Conservation (phyloP, 2,329 filamentous ascomycete genomes). For the Meredithiella fracta region DNA sequence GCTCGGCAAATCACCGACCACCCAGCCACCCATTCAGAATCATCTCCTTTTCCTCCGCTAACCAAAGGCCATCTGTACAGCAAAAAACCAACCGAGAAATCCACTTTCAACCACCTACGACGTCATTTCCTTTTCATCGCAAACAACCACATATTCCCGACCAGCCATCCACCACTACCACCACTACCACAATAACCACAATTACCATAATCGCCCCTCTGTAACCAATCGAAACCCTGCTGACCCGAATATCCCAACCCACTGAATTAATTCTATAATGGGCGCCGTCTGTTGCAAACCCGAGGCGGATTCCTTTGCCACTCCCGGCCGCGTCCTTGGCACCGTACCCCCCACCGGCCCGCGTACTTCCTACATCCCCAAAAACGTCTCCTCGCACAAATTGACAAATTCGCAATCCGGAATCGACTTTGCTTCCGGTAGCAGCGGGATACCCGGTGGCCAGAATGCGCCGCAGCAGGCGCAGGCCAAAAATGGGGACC, state of each 20-base stretch:
- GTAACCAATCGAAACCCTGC: background rate
- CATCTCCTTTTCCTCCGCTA: background rate
- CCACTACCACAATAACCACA: background rate
- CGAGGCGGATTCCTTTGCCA: conserved; percentile 49
- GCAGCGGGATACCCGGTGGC: background rate
- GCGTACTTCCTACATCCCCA: conserved; percentile 35
- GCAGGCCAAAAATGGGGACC: background rate
- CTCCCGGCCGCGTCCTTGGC: conserved; percentile 57
- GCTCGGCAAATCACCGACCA: background rate
- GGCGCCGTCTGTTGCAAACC: conserved; percentile 74
- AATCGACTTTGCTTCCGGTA: background rate
- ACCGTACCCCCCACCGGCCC: conserved; percentile 27
- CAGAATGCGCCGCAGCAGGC: background rate
- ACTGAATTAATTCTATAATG: conserved; percentile 35
- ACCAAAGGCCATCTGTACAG: too few species aligned
- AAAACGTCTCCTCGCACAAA: conserved; percentile 13
- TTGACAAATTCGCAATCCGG: background rate
- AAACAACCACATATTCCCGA: background rate
- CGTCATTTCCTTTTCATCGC: background rate
- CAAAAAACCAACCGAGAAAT: too few species aligned
- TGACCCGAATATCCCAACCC: too few species aligned
- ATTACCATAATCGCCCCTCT: background rate
- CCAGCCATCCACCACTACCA: background rate
- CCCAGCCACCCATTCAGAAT: background rate
- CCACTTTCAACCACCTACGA: background rate